These are phyloP conservation scores for Aspergillus flavus DNA, from an alignment of 2,329 filamentous ascomycete genomes.

Conservation along the genomic window DNA sequence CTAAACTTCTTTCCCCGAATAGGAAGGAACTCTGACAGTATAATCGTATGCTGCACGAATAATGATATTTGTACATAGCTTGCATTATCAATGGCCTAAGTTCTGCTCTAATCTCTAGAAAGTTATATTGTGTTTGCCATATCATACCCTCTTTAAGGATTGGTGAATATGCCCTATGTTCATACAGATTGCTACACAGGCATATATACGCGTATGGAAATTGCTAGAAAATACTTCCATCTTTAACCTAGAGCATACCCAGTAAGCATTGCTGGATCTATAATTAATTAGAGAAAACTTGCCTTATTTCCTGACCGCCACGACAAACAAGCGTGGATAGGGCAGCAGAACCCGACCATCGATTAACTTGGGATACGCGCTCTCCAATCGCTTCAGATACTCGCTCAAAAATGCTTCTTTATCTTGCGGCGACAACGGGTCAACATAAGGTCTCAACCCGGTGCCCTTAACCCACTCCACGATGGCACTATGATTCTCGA, in stretches of 20 bases:
- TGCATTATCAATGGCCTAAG: background rate
- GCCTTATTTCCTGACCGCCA: slow-evolving; percentile 40
- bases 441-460: slow-evolving; percentile 58
- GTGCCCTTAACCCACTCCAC: slow-evolving; percentile 64
- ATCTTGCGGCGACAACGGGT: slow-evolving; percentile 48
- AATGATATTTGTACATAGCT: background rate
- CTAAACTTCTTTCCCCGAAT: background rate
- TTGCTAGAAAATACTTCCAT: background rate
- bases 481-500: slow-evolving; percentile 53
- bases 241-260: background rate
- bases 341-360: slow-evolving; percentile 59
- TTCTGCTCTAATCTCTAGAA: too few species aligned
- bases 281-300: background rate
- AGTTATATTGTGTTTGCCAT: background rate
- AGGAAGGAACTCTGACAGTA: too few species aligned
- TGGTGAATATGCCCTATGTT: background rate
- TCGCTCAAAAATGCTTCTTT: slow-evolving; percentile 48
- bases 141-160: background rate
- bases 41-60: background rate
- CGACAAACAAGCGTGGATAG: slow-evolving; percentile 61
- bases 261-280: background rate
- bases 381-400: slow-evolving; percentile 51
- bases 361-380: slow-evolving; percentile 46
- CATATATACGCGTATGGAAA: background rate
- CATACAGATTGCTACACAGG: background rate